Conservation (phyloP, 176 grass and related monocot species). For the Zoysia japonica region DNA sequence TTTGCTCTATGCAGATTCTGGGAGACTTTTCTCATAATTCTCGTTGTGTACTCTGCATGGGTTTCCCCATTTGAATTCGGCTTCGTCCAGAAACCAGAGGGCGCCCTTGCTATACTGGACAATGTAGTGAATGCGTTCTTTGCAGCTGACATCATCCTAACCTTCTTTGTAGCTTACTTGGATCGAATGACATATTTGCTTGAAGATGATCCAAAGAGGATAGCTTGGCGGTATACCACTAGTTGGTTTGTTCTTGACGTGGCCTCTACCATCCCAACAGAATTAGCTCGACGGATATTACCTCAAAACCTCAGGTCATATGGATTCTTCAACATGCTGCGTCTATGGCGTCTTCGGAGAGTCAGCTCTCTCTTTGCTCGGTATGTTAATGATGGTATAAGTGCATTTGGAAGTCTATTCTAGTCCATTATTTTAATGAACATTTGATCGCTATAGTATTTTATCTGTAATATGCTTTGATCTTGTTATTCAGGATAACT, state of each 20-base stretch:
- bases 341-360: constrained; percentile 93
- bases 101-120: constrained; percentile 59
- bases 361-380: constrained; percentile 93
- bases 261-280: constrained; percentile 72
- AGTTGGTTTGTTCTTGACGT: constrained; percentile 91
- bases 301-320: constrained; percentile 64
- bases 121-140: constrained; percentile 88
- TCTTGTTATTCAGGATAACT: not conserved
- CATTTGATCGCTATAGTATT: constrained; percentile 1
- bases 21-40: constrained; percentile 82
- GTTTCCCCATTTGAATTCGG: constrained; percentile 96
- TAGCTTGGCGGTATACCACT: constrained; percentile 69
- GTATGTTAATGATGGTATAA: constrained; percentile 40
- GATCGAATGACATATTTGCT: constrained; percentile 71
- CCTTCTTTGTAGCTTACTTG: constrained; percentile 93
- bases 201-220: constrained; percentile 60
- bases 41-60: constrained; percentile 93
- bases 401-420: not conserved
- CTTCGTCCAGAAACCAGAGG: constrained; percentile 57
- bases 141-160: constrained; percentile 81
- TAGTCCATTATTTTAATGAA: constrained; percentile 5
- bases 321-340: constrained; percentile 97
- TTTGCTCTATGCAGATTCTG: constrained; percentile 59
- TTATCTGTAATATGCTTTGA: not conserved
- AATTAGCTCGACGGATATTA: constrained; percentile 66